Conservation (phyloP, 2,329 filamentous ascomycete genomes). For the Seiridium cupressi region DNA sequence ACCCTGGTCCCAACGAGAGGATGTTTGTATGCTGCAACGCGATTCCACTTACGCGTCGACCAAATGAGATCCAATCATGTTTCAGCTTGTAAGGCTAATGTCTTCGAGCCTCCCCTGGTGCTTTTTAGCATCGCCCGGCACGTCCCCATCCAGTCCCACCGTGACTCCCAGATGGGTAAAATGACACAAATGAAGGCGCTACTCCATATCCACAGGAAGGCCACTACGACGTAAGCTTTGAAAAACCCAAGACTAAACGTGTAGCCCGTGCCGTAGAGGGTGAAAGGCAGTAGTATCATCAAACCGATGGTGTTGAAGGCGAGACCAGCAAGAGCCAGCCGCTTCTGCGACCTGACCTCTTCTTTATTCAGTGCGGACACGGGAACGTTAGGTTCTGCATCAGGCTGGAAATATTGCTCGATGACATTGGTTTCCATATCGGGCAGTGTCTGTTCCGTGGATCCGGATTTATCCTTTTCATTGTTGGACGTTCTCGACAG, state of each 20-base stretch:
- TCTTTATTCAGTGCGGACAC: slow-evolving; percentile 10
- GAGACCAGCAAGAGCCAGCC: slow-evolving; percentile 31
- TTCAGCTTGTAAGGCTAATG: not conserved
- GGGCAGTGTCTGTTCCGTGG: slow-evolving; percentile 4
- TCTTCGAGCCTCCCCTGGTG: not conserved
- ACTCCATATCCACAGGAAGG: slow-evolving; percentile 38
- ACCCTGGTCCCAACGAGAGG: too few species aligned
- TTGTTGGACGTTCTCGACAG: slow-evolving; percentile 18
- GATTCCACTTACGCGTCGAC: not conserved
- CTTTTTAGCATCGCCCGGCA: not conserved
- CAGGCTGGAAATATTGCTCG: not conserved
- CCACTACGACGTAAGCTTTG: slow-evolving; percentile 35
- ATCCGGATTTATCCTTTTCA: slow-evolving; percentile 21
- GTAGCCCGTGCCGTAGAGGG: slow-evolving; percentile 35
- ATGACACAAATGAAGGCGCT: slow-evolving; percentile 35
- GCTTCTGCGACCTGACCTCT: slow-evolving; percentile 37
- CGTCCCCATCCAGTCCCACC: not conserved
- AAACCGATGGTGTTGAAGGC: slow-evolving; percentile 34
- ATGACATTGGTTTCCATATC: not conserved
- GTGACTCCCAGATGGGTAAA: slow-evolving; percentile 34
- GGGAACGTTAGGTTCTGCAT: not conserved
- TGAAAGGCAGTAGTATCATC: slow-evolving; percentile 36
- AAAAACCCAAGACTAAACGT: slow-evolving; percentile 33
- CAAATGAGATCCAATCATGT: not conserved
- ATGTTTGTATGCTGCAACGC: too few species aligned